Base-by-base conservation (phyloP, 2,329 filamentous ascomycete species). In the Fusarium pseudograminearum region DNA sequence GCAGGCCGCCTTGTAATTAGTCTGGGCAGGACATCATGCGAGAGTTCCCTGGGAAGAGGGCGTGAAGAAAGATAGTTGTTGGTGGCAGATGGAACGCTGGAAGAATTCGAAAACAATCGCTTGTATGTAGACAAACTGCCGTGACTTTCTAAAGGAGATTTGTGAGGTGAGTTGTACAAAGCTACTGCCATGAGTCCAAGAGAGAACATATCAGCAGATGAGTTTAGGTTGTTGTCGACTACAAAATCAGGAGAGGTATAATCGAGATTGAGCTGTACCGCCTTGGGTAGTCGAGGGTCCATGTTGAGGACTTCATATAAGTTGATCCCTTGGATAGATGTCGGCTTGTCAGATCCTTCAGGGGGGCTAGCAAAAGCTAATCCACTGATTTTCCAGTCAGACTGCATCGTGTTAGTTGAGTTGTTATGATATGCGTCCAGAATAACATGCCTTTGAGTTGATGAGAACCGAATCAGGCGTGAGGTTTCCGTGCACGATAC, bases 331-430 rank as follows among this genome's bases (percentile, higher is more conserved):
- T 90, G 86, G 50, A 97, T 89, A 6, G 93, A 91, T 5, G 93
- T 92, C 46, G 90, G 85, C 71, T 91, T 90, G 30, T 89, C 90
- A 22, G 92, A 92, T 73, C 88, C 87, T 72, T 94, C 92, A 50
- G 93, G 89, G 16, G 94, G 92, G 46, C 92, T 92, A 77, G 92
- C 93, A 79, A 98, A 99, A 0, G 92, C 89, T 40, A 99, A 86
- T n/a, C 95, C 96, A 73, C 94, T 95, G 65, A 99, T 93, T 79
- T 99, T 99, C 96, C 96, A 99, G 80, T 99, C 96, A 48, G 93
- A 97, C 90, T 93, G 75, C 75, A 66, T 30, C 30, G 48, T 58
- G 74, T 83, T 76, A 82, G 78, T 64, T 36, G 31, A 45, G 10
- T 41, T 42, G 31, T 26, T 20, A 33, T 33, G 18, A 38, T 20